phyloP scores from a whole-genome alignment of 257 asterid species.

The Marsdenia floribunda region DNA sequence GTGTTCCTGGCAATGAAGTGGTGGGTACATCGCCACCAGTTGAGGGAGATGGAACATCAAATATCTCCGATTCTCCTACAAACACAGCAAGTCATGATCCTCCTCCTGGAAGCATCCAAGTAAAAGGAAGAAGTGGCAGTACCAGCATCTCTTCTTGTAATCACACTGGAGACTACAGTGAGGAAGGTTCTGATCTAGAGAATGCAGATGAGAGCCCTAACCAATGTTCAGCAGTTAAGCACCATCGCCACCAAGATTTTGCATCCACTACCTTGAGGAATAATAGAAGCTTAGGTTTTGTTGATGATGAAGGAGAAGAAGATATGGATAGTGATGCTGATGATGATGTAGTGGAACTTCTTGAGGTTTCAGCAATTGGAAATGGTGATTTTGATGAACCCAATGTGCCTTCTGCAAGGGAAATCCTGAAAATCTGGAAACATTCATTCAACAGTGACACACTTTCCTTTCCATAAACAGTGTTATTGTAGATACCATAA shows the following conservation, averaged over 20 bases:
- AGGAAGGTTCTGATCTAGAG: conserved; percentile 14
- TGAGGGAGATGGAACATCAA: conserved; percentile 9
- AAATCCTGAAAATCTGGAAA: conserved; percentile 75
- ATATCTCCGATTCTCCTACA: background rate
- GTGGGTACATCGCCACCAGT: conserved; percentile 16
- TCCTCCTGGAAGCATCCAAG: conserved; percentile 9
- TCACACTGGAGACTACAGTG: conserved; percentile 5
- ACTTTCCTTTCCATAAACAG: conserved; percentile 1
- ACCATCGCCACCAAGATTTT: conserved; percentile 20
- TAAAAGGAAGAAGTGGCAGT: conserved; percentile 6
- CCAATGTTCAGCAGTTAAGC: conserved; percentile 10
- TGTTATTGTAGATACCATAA: too few relatives aligned
- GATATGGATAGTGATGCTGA: conserved; percentile 28
- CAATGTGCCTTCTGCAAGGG: conserved; percentile 55
- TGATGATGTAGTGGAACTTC: conserved; percentile 34
- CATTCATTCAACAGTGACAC: conserved; percentile 26
- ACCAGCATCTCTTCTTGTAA: background rate
- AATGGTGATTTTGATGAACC: conserved; percentile 27
- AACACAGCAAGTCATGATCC: conserved; percentile 12
- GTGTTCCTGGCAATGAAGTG: conserved; percentile 3
- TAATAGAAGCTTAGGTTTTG: conserved; percentile 11
- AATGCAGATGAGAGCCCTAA: conserved; percentile 7
- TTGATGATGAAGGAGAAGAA: conserved; percentile 10
- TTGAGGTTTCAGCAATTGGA: conserved; percentile 26
- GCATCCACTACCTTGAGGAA: conserved; percentile 13